Evolutionary conservation across 2,329 filamentous ascomycete genomes (phyloP).

Genomic region (Aspergillus versicolor): DNA sequence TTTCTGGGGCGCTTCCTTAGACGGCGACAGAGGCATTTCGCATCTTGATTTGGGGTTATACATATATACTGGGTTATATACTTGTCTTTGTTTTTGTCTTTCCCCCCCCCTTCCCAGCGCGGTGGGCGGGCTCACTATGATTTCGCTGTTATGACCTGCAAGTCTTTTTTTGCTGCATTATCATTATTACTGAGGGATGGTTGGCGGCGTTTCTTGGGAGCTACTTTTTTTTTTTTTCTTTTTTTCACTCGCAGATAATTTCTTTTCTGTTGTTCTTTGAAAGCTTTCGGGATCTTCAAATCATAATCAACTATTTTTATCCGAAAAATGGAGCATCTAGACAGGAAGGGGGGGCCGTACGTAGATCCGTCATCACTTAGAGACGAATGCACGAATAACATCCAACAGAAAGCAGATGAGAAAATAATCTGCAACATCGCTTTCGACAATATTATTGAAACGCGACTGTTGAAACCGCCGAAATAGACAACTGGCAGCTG

Average conservation of each 20-base stretch:
- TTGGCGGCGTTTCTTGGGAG: background rate
- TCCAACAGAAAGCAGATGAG: background rate
- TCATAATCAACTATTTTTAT: constrained; percentile 5
- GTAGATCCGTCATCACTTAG: background rate
- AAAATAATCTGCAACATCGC: background rate
- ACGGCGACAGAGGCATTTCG: background rate
- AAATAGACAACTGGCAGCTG: too few species aligned
- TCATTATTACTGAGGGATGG: background rate
- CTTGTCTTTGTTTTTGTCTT: background rate
- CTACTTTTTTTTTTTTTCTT: background rate
- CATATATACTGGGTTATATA: background rate
- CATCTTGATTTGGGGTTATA: background rate
- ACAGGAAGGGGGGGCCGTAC: background rate
- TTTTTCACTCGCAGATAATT: background rate
- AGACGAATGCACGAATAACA: background rate
- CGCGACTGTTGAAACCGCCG: too few species aligned
- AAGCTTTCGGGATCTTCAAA: background rate
- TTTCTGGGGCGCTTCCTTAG: background rate
- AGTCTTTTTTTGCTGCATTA: background rate
- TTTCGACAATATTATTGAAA: too few species aligned
- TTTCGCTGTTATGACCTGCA: background rate
- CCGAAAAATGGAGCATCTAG: background rate
- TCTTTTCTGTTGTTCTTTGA: background rate
- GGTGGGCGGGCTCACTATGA: background rate
- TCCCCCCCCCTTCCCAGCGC: background rate